phyloP scores from a whole-genome alignment of 2,329 filamentous ascomycete species.

The Rhexocercosporidium sp. region DNA sequence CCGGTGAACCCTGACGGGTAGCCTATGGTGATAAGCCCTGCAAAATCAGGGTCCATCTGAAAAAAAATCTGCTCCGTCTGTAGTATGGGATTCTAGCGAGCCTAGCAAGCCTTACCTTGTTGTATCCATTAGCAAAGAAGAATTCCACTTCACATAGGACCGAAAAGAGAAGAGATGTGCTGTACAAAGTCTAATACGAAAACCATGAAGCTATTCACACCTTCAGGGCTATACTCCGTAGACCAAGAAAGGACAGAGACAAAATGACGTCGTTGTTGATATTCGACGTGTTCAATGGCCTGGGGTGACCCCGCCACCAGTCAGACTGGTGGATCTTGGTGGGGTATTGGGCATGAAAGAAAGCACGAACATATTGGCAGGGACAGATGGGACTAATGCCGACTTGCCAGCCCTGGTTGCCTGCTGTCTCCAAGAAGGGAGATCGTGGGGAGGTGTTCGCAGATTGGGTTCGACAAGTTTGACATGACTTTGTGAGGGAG shows the following conservation, averaged over 20 bases:
- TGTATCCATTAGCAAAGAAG: not conserved
- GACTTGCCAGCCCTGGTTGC: not conserved
- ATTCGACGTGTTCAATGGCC: not conserved
- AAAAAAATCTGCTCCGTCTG: not conserved
- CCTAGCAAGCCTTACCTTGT: not conserved
- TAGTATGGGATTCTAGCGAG: not conserved
- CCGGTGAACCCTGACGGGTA: not conserved
- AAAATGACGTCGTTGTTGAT: not conserved
- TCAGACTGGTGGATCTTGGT: not conserved
- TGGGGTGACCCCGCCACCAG: not conserved
- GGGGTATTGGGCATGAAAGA: constrained; percentile 4
- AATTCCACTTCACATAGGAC: not conserved
- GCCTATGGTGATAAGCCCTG: not conserved
- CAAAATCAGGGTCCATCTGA: constrained; percentile 6
- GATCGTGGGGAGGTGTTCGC: constrained; percentile 5
- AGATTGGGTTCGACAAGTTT: not conserved
- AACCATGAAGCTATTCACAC: not conserved
- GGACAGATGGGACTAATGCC: not conserved
- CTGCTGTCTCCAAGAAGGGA: not conserved
- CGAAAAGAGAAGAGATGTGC: not conserved
- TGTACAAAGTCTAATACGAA: not conserved
- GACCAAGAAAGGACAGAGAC: not conserved
- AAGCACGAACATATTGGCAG: too few relatives aligned
- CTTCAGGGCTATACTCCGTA: too few relatives aligned
- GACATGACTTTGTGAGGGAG: not conserved